A percentile compares a stretch with the other conserved stretches of the same genome.
These are phyloP conservation scores for Boletus fagicola DNA, from an alignment of 768 basidiomycete species.

Conservation along the genomic window DNA sequence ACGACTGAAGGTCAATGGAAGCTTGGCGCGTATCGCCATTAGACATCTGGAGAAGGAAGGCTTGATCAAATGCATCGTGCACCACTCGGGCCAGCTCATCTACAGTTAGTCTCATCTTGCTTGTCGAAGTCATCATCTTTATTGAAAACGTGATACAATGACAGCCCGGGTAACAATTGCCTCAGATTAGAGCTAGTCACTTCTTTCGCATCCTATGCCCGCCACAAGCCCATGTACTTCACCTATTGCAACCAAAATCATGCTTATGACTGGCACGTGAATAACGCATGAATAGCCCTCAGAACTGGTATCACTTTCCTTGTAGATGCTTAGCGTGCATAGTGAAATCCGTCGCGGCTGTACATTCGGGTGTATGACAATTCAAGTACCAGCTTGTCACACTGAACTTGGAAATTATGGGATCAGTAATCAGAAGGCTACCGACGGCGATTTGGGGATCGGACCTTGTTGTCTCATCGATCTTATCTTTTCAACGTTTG, in stretches of 20 bases:
- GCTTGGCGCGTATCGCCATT: constrained; percentile 89
- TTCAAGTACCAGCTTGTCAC: neutral
- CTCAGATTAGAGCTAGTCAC: constrained; percentile 35
- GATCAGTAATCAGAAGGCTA: neutral
- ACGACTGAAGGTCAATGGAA: constrained; percentile 95
- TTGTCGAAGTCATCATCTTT: neutral
- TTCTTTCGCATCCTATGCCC: constrained; percentile 24
- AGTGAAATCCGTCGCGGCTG: neutral
- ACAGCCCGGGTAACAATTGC: constrained; percentile 45
- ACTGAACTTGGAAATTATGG: neutral
- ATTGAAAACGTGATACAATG: constrained; percentile 4
- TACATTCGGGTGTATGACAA: neutral
- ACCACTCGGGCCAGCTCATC: constrained; percentile 90
- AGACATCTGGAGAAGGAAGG: constrained; percentile 91
- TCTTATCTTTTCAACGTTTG: neutral
- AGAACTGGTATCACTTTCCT: neutral
- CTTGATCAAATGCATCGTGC: constrained; percentile 92
- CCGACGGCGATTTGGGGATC: neutral
- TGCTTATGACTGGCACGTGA: constrained; percentile 25
- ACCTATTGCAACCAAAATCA: constrained; percentile 31
- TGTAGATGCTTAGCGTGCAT: neutral
- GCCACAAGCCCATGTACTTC: constrained; percentile 38
- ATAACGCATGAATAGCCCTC: neutral
- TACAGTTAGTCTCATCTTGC: constrained; percentile 70
- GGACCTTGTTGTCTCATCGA: neutral